Percentiles rank a stretch among this genome's conserved stretches.
These are phyloP conservation scores for Platanus orientalis DNA, from an alignment of 164 flowering plant species.

Conservation along the genomic window DNA sequence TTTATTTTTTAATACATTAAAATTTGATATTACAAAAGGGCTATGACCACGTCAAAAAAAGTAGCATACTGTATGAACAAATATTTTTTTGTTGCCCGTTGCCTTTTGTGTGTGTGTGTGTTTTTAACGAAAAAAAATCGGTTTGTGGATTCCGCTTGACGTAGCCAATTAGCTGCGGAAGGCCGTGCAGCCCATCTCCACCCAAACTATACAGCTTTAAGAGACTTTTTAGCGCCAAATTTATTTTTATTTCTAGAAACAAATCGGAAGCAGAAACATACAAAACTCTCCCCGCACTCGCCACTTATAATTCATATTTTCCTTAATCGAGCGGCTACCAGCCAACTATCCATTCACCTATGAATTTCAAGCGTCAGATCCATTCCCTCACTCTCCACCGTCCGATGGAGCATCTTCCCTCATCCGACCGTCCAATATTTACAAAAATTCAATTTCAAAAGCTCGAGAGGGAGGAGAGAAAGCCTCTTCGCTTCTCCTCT, in stretches of 20 bases:
- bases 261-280: neutral
- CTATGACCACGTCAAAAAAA: too few species aligned
- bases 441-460: constrained; percentile 63
- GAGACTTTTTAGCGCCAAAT: neutral
- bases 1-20: too few species aligned
- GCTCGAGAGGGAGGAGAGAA: constrained; percentile 51
- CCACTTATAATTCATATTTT: constrained; percentile 7
- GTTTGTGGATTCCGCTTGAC: too few species aligned
- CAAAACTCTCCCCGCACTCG: neutral
- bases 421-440: constrained; percentile 48
- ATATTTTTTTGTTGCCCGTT: too few species aligned
- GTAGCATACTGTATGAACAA: too few species aligned
- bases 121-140: too few species aligned
- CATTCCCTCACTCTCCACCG: constrained; percentile 11
- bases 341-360: constrained; percentile 19
- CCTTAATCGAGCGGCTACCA: constrained; percentile 32
- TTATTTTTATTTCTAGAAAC: neutral
- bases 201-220: neutral
- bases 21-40: too few species aligned
- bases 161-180: too few species aligned
- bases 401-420: constrained; percentile 18
- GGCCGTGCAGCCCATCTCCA: too few species aligned
- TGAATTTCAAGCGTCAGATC: constrained; percentile 47
- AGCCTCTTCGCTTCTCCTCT: constrained; percentile 14
- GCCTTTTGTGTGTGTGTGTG: neutral